phyloP scores from a whole-genome alignment of 2,329 filamentous ascomycete species.

The Ophiocordyceps robertsii region DNA sequence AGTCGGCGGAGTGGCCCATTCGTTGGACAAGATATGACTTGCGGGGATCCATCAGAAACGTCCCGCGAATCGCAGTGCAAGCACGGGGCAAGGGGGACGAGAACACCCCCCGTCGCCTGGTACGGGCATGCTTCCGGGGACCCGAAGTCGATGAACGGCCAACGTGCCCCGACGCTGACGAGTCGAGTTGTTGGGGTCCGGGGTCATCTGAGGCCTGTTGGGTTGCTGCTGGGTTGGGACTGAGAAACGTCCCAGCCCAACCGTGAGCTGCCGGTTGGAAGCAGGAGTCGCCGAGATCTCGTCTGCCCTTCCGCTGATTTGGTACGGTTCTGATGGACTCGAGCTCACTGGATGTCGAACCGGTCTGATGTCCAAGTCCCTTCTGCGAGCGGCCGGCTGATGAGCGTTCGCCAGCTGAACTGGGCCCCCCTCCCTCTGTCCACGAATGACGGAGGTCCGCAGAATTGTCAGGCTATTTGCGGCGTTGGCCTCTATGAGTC shows the following conservation, averaged over 20 bases:
- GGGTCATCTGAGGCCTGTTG: neutral
- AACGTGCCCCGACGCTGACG: neutral
- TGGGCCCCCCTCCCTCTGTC: no score
- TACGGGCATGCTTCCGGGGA: neutral
- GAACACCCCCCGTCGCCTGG: neutral
- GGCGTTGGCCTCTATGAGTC: no score
- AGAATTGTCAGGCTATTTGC: no score
- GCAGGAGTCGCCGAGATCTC: neutral
- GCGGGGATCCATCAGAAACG: neutral
- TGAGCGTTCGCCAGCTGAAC: no score
- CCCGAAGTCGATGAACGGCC: neutral
- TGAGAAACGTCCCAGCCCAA: neutral
- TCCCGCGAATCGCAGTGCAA: neutral
- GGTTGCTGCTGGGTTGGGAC: neutral
- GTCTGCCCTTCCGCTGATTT: no score
- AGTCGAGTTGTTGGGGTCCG: neutral
- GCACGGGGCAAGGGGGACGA: neutral
- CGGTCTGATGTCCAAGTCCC: neutral
- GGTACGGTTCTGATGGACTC: neutral
- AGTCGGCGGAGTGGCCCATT: neutral
- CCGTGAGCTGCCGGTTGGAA: neutral
- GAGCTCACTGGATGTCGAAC: neutral
- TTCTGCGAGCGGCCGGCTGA: no score
- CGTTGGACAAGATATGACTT: neutral
- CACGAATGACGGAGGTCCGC: no score